phyloP scores from a whole-genome alignment of 2,329 filamentous ascomycete species.

The Ophiocordyceps robertsii region DNA sequence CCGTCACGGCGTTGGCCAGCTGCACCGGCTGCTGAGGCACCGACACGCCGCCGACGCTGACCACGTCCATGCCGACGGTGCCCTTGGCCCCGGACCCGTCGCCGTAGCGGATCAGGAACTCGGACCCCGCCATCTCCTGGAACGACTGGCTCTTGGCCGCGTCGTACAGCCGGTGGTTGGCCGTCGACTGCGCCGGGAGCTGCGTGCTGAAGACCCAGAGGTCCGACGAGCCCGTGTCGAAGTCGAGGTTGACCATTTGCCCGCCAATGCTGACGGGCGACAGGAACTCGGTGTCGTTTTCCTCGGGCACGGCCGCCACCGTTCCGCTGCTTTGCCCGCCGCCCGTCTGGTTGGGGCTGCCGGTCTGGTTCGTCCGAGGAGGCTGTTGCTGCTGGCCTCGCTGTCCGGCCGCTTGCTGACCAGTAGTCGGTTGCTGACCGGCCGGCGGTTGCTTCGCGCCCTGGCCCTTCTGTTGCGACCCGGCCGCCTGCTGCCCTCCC shows the following conservation, averaged over 20 bases:
- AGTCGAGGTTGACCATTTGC: constrained; percentile 55
- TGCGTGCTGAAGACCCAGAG: constrained; percentile 60
- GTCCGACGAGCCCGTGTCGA: constrained; percentile 66
- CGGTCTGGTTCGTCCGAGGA: too few species aligned
- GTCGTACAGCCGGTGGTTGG: constrained; percentile 29
- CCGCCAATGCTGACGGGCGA: constrained; percentile 56
- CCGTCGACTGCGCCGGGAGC: constrained; percentile 28
- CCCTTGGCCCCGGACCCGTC: constrained; percentile 51
- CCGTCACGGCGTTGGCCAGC: constrained; percentile 45
- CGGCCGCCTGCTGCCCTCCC: too few species aligned
- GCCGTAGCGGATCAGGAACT: constrained; percentile 55
- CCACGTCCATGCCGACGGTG: constrained; percentile 52
- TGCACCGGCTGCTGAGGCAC: constrained; percentile 50
- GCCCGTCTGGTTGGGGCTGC: neutral
- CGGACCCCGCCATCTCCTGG: constrained; percentile 23
- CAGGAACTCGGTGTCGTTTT: constrained; percentile 53
- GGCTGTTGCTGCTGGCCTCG: neutral
- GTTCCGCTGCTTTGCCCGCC: constrained; percentile 32
- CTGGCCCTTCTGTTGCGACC: too few species aligned
- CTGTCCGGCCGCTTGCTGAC: neutral
- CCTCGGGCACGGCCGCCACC: constrained; percentile 48
- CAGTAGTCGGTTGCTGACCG: too few species aligned
- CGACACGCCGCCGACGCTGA: constrained; percentile 52
- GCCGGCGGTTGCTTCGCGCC: too few species aligned
- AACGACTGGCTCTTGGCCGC: constrained; percentile 21